Base-by-base conservation (phyloP, 2,329 filamentous ascomycete genomes). In the Myriangium duriaei region DNA sequence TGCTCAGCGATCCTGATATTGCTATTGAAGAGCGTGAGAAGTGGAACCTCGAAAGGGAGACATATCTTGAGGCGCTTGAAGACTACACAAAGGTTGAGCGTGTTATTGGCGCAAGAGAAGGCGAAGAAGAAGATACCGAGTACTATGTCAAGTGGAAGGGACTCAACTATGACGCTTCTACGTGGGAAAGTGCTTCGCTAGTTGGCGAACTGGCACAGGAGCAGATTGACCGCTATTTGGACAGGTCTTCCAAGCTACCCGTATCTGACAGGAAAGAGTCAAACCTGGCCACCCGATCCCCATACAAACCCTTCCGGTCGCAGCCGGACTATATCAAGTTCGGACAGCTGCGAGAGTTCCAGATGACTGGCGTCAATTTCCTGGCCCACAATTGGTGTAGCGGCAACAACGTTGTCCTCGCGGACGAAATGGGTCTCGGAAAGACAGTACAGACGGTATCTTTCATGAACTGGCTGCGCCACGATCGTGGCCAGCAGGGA, bases 381-480 rank as follows among this genome's bases (percentile, higher is more conserved):
- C 68, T 98, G 45, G 84, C 84, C 32, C 85, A 93, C 61, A 94
- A 96, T 60, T 98, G 92, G 92, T 84, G 82, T 37, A 79, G 81
- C 52, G 79, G 77, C 39, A 91, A 91, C 58, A 98, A 96, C 51
- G 91, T 96, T 53, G 95, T 98, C 50, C 72, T 98, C 37, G 91
- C 91, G 34, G 91, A 98, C 56, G 91, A 98, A 62, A 98, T 98
- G 91, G 91, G 91, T 51, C 71, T 98, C 11, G 91, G 91, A 17
- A 98, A 98, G 64, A 98, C 91, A 0, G 91, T 98, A 0, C 91
- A 98, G 62, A 95, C 88, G 0, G 87, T 98, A 17, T 79, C 88
- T 0, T 96, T 96, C 58, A 80, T 98, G 59, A 95, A 88, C 56
- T 98, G 91, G 88, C 71, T 98, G 43, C 82, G 85, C 39, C 88